Percentiles rank a stretch among this genome's conserved stretches.
These are phyloP conservation scores for Botrytis sinoallii DNA, from an alignment of 2,329 filamentous ascomycete genomes.

Conservation along the genomic window DNA sequence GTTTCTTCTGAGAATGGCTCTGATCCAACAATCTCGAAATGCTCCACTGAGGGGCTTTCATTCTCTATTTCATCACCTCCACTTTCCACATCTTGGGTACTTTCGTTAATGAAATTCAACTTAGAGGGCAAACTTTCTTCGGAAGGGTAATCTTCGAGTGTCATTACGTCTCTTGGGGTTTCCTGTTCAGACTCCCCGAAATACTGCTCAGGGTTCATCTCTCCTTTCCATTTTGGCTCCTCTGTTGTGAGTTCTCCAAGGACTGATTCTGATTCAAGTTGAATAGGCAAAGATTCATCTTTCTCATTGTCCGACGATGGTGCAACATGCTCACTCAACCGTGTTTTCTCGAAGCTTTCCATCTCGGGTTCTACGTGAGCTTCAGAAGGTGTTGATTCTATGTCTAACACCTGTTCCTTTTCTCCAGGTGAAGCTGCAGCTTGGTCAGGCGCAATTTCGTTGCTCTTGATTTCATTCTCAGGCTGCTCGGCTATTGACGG, in stretches of 20 bases:
- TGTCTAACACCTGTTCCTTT: no score
- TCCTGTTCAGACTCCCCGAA: no score
- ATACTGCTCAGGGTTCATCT: not conserved
- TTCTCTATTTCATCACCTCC: not conserved
- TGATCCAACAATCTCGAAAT: not conserved
- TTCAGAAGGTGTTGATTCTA: fast-evolving
- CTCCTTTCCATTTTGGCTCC: fast-evolving
- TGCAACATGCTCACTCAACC: not conserved
- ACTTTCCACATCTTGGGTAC: not conserved
- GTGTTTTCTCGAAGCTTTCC: no score
- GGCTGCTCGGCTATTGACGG: fast-evolving
- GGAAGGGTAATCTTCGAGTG: not conserved
- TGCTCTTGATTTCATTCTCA: not conserved
- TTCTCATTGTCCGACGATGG: not conserved
- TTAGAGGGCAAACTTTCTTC: no score
- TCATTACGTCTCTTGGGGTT: fast-evolving
- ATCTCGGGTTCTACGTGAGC: fast-evolving
- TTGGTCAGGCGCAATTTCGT: not conserved
- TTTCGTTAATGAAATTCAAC: fast-evolving
- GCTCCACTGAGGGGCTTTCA: not conserved
- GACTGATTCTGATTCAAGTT: not conserved
- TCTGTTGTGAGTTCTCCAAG: fast-evolving
- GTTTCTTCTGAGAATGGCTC: not conserved
- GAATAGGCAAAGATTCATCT: not conserved
- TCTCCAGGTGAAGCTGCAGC: not conserved